These are phyloP conservation scores for Zangia roseola DNA, from an alignment of 768 basidiomycete species.

Conservation along the genomic window DNA sequence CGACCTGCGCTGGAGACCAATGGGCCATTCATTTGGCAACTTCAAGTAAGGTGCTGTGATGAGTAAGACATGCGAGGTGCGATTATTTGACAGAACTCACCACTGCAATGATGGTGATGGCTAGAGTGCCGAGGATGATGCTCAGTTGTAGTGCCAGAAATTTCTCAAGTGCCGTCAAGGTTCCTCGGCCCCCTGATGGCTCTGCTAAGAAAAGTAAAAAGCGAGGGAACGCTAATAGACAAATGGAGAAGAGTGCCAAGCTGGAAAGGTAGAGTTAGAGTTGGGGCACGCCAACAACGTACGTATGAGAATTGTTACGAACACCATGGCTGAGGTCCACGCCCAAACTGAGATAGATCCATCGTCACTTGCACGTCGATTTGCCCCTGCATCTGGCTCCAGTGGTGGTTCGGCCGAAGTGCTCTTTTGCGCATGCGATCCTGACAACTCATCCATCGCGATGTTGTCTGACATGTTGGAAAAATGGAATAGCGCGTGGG, in stretches of 20 bases:
- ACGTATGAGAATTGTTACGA: conserved; percentile 7
- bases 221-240: conserved; percentile 55
- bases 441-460: conserved; percentile 42
- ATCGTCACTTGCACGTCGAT: conserved; percentile 14
- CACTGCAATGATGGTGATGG: conserved; percentile 57
- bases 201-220: conserved; percentile 67
- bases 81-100: conserved; percentile 33
- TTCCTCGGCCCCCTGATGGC: conserved; percentile 38
- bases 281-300: conserved; percentile 1
- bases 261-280: conserved; percentile 22
- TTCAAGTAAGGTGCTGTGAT: conserved; percentile 13
- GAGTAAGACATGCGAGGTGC: conserved; percentile 3
- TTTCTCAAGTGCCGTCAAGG: conserved; percentile 63
- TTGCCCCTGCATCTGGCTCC: conserved; percentile 2
- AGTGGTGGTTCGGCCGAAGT: conserved; percentile 12
- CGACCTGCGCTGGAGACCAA: conserved; percentile 29
- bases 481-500: too few relatives aligned
- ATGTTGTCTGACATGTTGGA: conserved; percentile 32
- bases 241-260: conserved; percentile 33
- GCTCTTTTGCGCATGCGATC: not conserved
- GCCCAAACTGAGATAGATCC: conserved; percentile 38
- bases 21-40: conserved; percentile 45
- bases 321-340: conserved; percentile 37
- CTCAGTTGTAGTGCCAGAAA: conserved; percentile 70
- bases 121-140: conserved; percentile 54